Percentiles rank a stretch among this genome's conserved stretches.
Conservation (phyloP, 352 stramenopile species). For the Elongisporangium prolatum region DNA sequence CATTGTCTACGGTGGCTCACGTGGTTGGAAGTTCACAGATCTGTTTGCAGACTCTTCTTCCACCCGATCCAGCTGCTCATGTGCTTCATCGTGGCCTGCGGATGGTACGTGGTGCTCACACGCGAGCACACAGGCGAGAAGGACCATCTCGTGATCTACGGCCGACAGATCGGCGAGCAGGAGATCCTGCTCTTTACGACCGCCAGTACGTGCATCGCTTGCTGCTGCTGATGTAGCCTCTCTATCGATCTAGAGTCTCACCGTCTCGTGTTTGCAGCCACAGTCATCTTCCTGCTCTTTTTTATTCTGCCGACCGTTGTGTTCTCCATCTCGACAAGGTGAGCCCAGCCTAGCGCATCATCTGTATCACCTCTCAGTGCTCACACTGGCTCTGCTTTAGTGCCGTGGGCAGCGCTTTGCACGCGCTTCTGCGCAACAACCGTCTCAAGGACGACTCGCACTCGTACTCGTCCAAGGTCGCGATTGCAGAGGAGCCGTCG, state of each 20-base stretch:
- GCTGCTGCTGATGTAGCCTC: neutral
- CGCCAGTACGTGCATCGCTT: conserved; percentile 29
- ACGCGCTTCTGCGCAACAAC: conserved; percentile 61
- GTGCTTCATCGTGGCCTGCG: conserved; percentile 52
- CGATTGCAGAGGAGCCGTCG: conserved; percentile 10
- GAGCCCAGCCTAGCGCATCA: conserved; percentile 6
- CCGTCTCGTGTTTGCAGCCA: conserved; percentile 23
- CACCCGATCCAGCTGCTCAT: conserved; percentile 63
- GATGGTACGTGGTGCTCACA: conserved; percentile 65
- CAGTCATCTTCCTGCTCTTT: conserved; percentile 67
- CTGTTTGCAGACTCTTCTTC: conserved; percentile 49
- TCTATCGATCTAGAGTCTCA: conserved; percentile 1
- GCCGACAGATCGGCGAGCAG: conserved; percentile 53
- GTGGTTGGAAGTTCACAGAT: neutral
- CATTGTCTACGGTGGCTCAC: neutral
- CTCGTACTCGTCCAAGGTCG: conserved; percentile 12
- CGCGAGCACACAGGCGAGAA: conserved; percentile 34
- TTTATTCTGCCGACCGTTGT: conserved; percentile 68
- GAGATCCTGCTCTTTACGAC: conserved; percentile 61
- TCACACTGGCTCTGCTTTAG: conserved; percentile 8
- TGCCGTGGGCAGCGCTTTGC: conserved; percentile 34
- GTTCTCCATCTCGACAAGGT: conserved; percentile 64
- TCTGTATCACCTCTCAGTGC: neutral
- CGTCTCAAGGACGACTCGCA: conserved; percentile 64
- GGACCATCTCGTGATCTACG: conserved; percentile 41